phyloP scores from a whole-genome alignment of 2,329 filamentous ascomycete genomes.

The Xylariales sp. region DNA sequence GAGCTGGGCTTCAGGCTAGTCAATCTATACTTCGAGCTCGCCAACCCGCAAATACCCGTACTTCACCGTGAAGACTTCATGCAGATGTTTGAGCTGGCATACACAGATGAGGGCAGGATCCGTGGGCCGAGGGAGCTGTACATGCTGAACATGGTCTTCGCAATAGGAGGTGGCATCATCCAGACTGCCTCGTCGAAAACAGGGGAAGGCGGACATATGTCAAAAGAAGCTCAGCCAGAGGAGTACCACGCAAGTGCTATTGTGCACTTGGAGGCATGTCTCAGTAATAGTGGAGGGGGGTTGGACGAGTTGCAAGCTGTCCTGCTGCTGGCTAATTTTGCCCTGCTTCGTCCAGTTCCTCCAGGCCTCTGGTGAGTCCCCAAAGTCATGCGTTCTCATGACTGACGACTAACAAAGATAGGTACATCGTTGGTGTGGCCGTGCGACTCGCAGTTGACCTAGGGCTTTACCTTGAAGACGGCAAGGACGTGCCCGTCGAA shows the following conservation, averaged over 20 bases:
- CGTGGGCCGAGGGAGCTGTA: conserved; percentile 81
- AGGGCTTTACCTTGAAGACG: conserved; percentile 89
- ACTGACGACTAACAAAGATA: conserved; percentile 17
- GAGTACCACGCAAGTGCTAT: conserved; percentile 96
- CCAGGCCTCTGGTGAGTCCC: conserved; percentile 73
- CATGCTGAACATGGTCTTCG: conserved; percentile 93
- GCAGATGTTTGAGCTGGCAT: conserved; percentile 79
- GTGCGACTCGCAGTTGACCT: conserved; percentile 86
- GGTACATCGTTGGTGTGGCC: conserved; percentile 91
- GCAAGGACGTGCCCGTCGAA: conserved; percentile 44
- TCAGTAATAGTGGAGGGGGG: conserved; percentile 81
- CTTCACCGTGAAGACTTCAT: conserved; percentile 86
- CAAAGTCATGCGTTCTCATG: background rate
- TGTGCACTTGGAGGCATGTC: conserved; percentile 81
- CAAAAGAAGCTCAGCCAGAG: conserved; percentile 69
- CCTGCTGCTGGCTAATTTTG: conserved; percentile 83
- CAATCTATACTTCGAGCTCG: conserved; percentile 88
- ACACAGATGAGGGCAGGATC: conserved; percentile 60
- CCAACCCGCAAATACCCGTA: conserved; percentile 93
- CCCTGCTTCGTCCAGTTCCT: conserved; percentile 82
- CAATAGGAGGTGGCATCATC: conserved; percentile 91
- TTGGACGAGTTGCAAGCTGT: conserved; percentile 94
- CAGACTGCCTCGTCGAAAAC: conserved; percentile 54
- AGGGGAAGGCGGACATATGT: conserved; percentile 17
- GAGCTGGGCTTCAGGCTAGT: conserved; percentile 69